These are phyloP conservation scores for Ambrosia trifida DNA, from an alignment of 129 eudicot genomes.

Conservation along the genomic window DNA sequence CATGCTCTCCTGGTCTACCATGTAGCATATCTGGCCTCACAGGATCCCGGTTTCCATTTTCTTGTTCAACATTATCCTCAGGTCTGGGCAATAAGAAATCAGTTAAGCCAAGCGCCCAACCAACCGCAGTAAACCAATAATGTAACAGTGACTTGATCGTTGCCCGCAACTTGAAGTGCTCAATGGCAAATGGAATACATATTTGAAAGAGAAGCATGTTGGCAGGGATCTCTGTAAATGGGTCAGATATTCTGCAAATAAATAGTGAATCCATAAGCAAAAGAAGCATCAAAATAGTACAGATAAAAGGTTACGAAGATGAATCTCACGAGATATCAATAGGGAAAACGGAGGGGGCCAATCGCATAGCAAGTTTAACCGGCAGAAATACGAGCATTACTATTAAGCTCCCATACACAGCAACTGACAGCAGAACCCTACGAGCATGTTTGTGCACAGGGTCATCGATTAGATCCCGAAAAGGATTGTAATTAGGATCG, in stretches of 20 bases:
- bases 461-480: conserved; percentile 92
- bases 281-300: conserved; percentile 7
- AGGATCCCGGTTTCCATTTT: conserved; percentile 56
- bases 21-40: conserved; percentile 54
- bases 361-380: conserved; percentile 88
- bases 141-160: conserved; percentile 81
- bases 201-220: conserved; percentile 96
- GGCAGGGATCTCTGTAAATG: conserved; percentile 96
- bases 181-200: conserved; percentile 94
- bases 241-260: conserved; percentile 82
- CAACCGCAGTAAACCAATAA: conserved; percentile 85
- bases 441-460: conserved; percentile 99
- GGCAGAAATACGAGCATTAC: conserved; percentile 94
- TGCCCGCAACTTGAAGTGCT: conserved; percentile 84
- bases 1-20: conserved; percentile 45
- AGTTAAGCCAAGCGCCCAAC: conserved; percentile 80
- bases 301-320: conserved; percentile 10
- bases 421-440: conserved; percentile 82
- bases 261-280: conserved; percentile 2
- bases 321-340: conserved; percentile 78
- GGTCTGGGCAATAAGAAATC: conserved; percentile 81
- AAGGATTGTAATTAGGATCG: conserved; percentile 94
- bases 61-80: conserved; percentile 63
- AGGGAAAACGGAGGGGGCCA: conserved; percentile 82
- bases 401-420: conserved; percentile 85